Evolutionary conservation across 169 alveolate species (phyloP).

Genomic region (Eimeria necatrix): DNA sequence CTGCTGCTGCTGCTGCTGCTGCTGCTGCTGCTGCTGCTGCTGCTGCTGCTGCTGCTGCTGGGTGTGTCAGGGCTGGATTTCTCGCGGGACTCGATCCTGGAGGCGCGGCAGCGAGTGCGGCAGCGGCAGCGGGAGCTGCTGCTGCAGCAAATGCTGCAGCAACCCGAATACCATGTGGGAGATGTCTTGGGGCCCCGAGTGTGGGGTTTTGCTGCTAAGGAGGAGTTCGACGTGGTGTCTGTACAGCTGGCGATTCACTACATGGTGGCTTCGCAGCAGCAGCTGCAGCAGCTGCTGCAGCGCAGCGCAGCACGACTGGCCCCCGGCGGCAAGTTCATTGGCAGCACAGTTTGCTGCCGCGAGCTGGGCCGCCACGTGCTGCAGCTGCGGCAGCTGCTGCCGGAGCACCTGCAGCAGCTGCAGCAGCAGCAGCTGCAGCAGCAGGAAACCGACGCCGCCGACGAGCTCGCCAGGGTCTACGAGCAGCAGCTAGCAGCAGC

Average conservation of each 20-base stretch:
- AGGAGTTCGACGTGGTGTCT: slow-evolving; percentile 89
- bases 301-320: slow-evolving; percentile 87
- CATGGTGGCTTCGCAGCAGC: slow-evolving; percentile 88
- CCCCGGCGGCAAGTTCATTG: slow-evolving; percentile 92
- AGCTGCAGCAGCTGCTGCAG: slow-evolving; percentile 86
- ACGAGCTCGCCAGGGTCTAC: not conserved
- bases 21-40: too few relatives aligned
- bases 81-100: slow-evolving; percentile 84
- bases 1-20: too few relatives aligned
- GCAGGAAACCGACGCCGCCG: not conserved
- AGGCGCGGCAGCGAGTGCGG: slow-evolving; percentile 86
- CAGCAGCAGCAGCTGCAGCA: not conserved
- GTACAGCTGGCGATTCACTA: slow-evolving; percentile 93
- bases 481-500: not conserved
- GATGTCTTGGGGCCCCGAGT: slow-evolving; percentile 74
- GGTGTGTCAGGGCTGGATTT: slow-evolving; percentile 90
- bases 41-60: too few relatives aligned
- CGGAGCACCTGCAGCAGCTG: too few relatives aligned
- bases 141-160: slow-evolving; percentile 80
- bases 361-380: slow-evolving; percentile 75
- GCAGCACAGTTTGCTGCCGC: slow-evolving; percentile 85
- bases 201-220: not conserved
- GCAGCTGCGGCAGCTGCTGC: not conserved
- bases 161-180: slow-evolving; percentile 83
- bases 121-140: not conserved